phyloP scores from a whole-genome alignment of 768 basidiomycete species.

The Coprinopsis strossmayeri region DNA sequence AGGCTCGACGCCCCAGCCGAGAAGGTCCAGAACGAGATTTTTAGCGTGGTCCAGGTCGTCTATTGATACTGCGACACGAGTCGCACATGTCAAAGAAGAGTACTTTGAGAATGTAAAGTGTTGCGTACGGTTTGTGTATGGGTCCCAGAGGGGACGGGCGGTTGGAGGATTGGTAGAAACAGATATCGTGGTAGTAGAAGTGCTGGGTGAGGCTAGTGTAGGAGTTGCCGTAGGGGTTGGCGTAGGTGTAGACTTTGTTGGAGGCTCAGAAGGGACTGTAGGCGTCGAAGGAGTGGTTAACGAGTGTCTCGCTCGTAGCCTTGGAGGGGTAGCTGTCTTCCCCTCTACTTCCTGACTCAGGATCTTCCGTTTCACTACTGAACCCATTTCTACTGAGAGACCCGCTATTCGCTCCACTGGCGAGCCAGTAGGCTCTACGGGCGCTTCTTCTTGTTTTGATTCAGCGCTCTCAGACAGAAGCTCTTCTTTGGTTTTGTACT shows the following conservation, averaged over 20 bases:
- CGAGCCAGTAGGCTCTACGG: neutral
- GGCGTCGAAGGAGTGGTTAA: neutral
- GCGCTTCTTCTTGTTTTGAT: neutral
- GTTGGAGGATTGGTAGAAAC: neutral
- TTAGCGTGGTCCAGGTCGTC: slow-evolving; percentile 10
- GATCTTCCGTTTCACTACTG: too few species aligned
- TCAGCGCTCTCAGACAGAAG: neutral
- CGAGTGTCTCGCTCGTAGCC: neutral
- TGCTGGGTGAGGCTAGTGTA: neutral
- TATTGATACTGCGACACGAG: slow-evolving; percentile 2
- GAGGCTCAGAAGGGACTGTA: neutral
- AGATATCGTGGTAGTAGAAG: neutral
- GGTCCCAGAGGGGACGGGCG: slow-evolving; percentile 6
- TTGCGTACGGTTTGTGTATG: slow-evolving; percentile 8
- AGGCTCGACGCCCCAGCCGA: slow-evolving; percentile 47
- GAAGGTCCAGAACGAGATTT: slow-evolving; percentile 42
- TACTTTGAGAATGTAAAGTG: neutral
- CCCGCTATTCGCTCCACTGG: too few species aligned
- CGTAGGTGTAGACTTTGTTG: neutral
- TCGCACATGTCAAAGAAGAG: neutral
- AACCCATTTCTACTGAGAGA: too few species aligned
- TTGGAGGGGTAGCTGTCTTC: neutral
- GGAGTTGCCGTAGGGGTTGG: neutral
- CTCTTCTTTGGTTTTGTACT: neutral
- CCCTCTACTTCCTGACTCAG: too few species aligned